Percentiles rank a stretch among this genome's conserved stretches.
phyloP scores from a whole-genome alignment of 257 asterid genomes.

The Linaria vulgaris region DNA sequence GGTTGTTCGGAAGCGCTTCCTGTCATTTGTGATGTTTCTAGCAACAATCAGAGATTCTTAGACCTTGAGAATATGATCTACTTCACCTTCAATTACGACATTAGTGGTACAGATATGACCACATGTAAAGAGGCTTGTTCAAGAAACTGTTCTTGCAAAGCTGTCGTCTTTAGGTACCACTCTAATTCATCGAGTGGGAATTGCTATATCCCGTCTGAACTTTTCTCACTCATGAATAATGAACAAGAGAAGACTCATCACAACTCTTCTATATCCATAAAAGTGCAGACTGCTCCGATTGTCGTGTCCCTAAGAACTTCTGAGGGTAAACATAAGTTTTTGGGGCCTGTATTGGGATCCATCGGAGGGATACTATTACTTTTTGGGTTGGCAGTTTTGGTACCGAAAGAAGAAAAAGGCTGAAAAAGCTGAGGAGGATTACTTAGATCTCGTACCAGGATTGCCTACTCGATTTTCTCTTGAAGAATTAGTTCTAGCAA shows the following conservation, averaged over 20 bases:
- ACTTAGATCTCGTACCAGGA: slow-evolving; percentile 1
- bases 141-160: slow-evolving; percentile 46
- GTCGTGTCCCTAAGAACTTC: not conserved
- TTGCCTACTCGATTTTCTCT: slow-evolving; percentile 1
- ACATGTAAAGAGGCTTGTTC: slow-evolving; percentile 41
- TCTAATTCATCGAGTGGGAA: slow-evolving; percentile 23
- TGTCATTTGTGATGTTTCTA: slow-evolving; percentile 29
- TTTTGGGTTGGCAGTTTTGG: not conserved
- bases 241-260: slow-evolving; percentile 25
- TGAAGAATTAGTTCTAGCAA: not conserved
- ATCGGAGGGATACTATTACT: too few relatives aligned
- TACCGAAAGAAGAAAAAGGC: too few relatives aligned
- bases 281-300: slow-evolving; percentile 2
- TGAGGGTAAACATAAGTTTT: not conserved
- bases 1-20: slow-evolving; percentile 43
- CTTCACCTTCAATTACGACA: slow-evolving; percentile 13
- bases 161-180: slow-evolving; percentile 37
- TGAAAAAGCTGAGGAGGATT: not conserved
- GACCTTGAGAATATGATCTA: slow-evolving; percentile 37
- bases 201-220: slow-evolving; percentile 39
- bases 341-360: too few relatives aligned
- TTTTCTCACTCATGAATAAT: slow-evolving; percentile 36
- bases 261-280: slow-evolving; percentile 21
- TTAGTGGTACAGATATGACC: slow-evolving; percentile 3
- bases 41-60: slow-evolving; percentile 22